A percentile compares a stretch with the other conserved stretches of the same genome.
phyloP scores from a whole-genome alignment of 768 basidiomycete species.

The Clavaria fumosa region DNA sequence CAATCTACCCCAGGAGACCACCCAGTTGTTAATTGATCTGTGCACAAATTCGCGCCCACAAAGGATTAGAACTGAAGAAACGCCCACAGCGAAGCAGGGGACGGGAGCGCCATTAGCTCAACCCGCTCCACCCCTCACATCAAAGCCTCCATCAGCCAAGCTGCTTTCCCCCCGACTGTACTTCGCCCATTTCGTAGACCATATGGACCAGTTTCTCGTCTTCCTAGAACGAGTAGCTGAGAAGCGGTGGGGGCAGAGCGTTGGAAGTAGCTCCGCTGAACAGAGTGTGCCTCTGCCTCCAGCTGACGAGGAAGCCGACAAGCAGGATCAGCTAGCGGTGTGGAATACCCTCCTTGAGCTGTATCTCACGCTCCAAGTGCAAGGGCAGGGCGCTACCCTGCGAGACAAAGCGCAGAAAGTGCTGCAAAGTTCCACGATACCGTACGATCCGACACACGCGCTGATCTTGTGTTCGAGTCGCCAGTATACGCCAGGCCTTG shows the following conservation, averaged over 20 bases:
- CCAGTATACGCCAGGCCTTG: constrained; percentile 69
- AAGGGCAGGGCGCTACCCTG: constrained; percentile 16
- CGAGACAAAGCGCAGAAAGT: constrained; percentile 60
- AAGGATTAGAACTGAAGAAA: constrained; percentile 24
- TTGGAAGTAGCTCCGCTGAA: constrained; percentile 26
- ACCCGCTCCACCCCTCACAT: too few relatives aligned
- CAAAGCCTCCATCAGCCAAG: constrained; percentile 25
- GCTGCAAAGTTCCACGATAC: constrained; percentile 41
- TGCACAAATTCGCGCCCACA: constrained; percentile 57
- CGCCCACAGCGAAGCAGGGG: constrained; percentile 17
- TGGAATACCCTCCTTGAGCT: constrained; percentile 96
- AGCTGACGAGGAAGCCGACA: constrained; percentile 34
- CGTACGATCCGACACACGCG: constrained; percentile 84
- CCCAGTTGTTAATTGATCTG: constrained; percentile 79
- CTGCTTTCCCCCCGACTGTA: constrained; percentile 72
- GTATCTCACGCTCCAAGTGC: constrained; percentile 52
- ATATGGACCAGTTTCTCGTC: constrained; percentile 62
- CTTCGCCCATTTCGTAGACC: constrained; percentile 91
- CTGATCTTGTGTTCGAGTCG: constrained; percentile 86
- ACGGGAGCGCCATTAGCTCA: too few relatives aligned
- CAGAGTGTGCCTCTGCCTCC: constrained; percentile 10
- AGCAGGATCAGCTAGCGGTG: constrained; percentile 62
- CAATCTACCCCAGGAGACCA: constrained; percentile 76
- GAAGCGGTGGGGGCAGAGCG: constrained; percentile 64
- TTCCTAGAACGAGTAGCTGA: constrained; percentile 82